Evolutionary conservation across 139 green algal species (phyloP).

Genomic region (Monoraphidium neglectum): DNA sequence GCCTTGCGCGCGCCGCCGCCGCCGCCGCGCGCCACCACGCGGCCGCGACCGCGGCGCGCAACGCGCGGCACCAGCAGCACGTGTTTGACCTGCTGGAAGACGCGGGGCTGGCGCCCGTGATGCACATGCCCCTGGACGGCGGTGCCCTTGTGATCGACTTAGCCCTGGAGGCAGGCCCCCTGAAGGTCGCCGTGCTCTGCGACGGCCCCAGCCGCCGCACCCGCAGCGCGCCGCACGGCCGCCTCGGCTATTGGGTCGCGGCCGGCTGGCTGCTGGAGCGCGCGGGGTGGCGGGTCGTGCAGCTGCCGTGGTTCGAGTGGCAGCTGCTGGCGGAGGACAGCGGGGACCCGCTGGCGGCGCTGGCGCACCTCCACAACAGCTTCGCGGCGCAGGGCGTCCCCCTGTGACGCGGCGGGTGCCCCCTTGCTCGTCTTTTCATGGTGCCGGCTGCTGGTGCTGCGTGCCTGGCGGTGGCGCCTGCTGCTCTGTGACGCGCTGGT

Average conservation of each 20-base stretch:
- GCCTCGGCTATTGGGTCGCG: background rate
- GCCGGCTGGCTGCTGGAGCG: background rate
- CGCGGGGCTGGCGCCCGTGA: background rate
- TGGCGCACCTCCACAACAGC: background rate
- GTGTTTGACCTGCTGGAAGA: background rate
- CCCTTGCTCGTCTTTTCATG: no score
- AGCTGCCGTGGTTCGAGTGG: slow-evolving; percentile 3
- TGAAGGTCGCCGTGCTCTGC: no score
- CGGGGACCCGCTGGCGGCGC: background rate
- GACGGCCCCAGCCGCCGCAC: background rate
- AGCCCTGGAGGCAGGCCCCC: background rate
- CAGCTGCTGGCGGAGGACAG: background rate
- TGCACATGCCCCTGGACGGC: background rate
- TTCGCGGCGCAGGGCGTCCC: background rate
- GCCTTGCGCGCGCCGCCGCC: background rate
- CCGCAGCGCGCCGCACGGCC: background rate
- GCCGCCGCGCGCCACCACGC: background rate
- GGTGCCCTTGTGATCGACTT: background rate
- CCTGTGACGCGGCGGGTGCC: no score
- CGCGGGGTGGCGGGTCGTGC: background rate
- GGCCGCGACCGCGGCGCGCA: background rate
- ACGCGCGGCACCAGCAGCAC: background rate
- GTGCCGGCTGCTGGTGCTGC: no score
- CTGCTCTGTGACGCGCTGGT: no score
- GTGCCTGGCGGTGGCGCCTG: no score